Evolutionary conservation across 2,329 filamentous ascomycete species (phyloP).

Genomic region (Westerdykella aurantiaca): DNA sequence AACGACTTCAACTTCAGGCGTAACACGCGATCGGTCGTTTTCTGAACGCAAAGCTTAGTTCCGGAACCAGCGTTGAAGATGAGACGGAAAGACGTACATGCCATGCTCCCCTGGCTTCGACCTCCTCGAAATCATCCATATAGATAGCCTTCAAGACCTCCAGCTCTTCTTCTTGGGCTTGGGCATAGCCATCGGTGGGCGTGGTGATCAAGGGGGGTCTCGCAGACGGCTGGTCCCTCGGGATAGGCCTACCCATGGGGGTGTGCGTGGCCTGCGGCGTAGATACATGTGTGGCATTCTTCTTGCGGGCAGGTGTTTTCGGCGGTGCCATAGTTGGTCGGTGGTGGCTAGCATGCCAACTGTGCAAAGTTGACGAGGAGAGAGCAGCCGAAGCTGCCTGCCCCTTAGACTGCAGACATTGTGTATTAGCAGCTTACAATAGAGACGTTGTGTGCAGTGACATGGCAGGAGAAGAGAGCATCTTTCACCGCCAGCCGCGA

Average conservation of each 20-base stretch:
- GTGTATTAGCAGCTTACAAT: slow-evolving; percentile 3
- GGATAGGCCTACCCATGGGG: slow-evolving; percentile 19
- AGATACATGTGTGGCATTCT: slow-evolving; percentile 31
- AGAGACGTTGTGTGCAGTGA: background rate
- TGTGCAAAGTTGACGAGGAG: slow-evolving; percentile 32
- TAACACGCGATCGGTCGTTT: slow-evolving; percentile 73
- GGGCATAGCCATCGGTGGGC: slow-evolving; percentile 61
- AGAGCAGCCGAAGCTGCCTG: slow-evolving; percentile 45
- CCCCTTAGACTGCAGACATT: slow-evolving; percentile 40
- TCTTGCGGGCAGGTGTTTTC: slow-evolving; percentile 40
- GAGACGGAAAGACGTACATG: slow-evolving; percentile 53
- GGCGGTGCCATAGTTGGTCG: slow-evolving; percentile 42
- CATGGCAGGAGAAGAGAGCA: background rate
- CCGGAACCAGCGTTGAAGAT: slow-evolving; percentile 5
- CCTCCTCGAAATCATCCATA: slow-evolving; percentile 75
- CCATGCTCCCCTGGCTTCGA: slow-evolving; percentile 72
- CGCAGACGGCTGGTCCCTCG: slow-evolving; percentile 24
- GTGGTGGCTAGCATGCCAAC: slow-evolving; percentile 30
- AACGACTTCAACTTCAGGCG: slow-evolving; percentile 71
- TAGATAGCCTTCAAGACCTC: slow-evolving; percentile 83
- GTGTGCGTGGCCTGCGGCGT: slow-evolving; percentile 22
- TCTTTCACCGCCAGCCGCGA: slow-evolving; percentile 12
- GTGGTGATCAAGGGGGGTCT: slow-evolving; percentile 27
- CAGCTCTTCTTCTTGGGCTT: slow-evolving; percentile 82
- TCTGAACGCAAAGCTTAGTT: slow-evolving; percentile 44